phyloP scores from a whole-genome alignment of 1,139 yeast genomes.

The Candida sojae region DNA sequence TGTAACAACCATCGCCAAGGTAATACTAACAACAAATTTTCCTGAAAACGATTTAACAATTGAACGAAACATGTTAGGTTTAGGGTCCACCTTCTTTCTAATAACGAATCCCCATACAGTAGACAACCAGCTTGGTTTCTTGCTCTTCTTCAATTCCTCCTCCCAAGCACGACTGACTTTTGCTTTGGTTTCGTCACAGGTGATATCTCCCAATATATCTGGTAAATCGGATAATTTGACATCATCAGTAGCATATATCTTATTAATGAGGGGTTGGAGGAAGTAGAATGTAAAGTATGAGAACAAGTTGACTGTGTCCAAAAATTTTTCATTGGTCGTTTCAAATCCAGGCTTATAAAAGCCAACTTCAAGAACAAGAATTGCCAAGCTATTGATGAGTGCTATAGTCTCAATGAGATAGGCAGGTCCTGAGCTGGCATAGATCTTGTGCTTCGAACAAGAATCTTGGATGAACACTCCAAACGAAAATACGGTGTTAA shows the following conservation, averaged over 20 bases:
- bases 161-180: conserved; percentile 13
- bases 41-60: conserved; percentile 11
- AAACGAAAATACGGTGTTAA: conserved; percentile 18
- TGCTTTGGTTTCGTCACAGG: conserved; percentile 13
- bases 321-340: conserved; percentile 29
- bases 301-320: conserved; percentile 23
- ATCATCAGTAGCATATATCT: conserved; percentile 22
- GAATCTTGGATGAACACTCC: conserved; percentile 30
- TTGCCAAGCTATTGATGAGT: conserved; percentile 27
- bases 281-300: conserved; percentile 25
- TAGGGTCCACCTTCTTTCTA: conserved; percentile 10
- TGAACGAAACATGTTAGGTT: conserved; percentile 13
- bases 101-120: conserved; percentile 10
- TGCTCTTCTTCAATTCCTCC: conserved; percentile 5
- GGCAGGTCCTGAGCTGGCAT: conserved; percentile 17
- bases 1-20: conserved; percentile 24
- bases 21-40: conserved; percentile 12
- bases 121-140: conserved; percentile 7
- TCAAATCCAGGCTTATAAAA: conserved; percentile 48
- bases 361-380: conserved; percentile 39
- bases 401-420: conserved; percentile 21
- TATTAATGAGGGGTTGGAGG: conserved; percentile 25
- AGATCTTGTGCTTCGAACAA: conserved; percentile 29
- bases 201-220: conserved; percentile 14
- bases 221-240: conserved; percentile 25